Evolutionary conservation across 2,329 filamentous ascomycete genomes (phyloP).

Genomic region (Polychaeton citri): DNA sequence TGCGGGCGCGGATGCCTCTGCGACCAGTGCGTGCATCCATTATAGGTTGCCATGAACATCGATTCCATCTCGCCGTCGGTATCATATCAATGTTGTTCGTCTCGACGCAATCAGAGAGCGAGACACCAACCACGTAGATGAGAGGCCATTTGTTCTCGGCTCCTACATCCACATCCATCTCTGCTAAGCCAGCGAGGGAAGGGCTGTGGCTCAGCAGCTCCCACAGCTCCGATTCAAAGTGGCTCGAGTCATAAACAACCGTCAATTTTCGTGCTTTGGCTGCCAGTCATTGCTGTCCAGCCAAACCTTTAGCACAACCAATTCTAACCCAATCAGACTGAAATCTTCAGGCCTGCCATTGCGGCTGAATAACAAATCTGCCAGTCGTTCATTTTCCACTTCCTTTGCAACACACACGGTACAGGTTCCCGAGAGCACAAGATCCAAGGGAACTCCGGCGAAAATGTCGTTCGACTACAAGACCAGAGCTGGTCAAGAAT

Average conservation of each 20-base stretch:
- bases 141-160: neutral
- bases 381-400: slow-evolving; percentile 6
- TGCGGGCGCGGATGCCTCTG: neutral
- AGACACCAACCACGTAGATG: neutral
- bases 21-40: neutral
- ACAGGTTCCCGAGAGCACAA: slow-evolving; percentile 14
- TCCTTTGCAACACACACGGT: slow-evolving; percentile 9
- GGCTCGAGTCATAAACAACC: neutral
- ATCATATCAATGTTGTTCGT: neutral
- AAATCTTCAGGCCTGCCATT: neutral
- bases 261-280: slow-evolving; percentile 1
- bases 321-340: neutral
- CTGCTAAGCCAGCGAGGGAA: neutral
- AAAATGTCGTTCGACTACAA: slow-evolving; percentile 50
- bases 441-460: slow-evolving; percentile 24
- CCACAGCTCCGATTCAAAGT: neutral
- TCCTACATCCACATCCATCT: neutral
- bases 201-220: neutral
- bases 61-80: neutral
- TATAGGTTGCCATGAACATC: neutral
- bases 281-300: neutral
- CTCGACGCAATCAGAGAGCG: neutral
- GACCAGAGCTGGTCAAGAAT: slow-evolving; percentile 77
- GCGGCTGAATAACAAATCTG: neutral
- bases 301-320: neutral